Base-by-base conservation (phyloP, 805 yeast genomes). In the Starmerella geochares region DNA sequence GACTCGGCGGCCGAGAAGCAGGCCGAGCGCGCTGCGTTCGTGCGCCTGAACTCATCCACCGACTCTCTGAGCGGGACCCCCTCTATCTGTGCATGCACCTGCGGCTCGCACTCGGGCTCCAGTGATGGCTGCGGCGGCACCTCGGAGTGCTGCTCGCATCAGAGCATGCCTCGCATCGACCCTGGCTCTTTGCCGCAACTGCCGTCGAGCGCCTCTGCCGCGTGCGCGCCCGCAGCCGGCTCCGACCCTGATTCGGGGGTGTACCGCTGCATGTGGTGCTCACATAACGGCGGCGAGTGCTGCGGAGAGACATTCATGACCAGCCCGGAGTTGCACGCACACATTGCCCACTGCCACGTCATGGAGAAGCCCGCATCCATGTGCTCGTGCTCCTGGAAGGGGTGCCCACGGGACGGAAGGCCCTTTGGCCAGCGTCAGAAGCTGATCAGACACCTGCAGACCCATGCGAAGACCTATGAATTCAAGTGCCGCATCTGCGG, bases 381-480 rank as follows among this genome's bases (percentile, higher is more conserved):
- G 46, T 42, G 37, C 20, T 64, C 65, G 13, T 92, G 98, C 62
- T 60, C 66, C 36, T 92, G 98, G 98, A 64, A 71, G 9, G 81
- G 76, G 2, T 92, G 98, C 65, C 74, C 74, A 20, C 75, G 96
- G 33, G 54, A 54, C 23, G 73, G 76, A 3, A 72, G 76, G 54
- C 73, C 74, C 2, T 92, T 90, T 61, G 66, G 75, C 9, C 97
- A 90, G 63, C 72, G 92, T 27, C 97, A 90, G 59, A 92, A 90
- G 65, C 68, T 87, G 8, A 67, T 83, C 14, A 74, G 98, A 37
- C 98, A 90, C 67, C 68, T 92, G 44, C 92, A 83, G 65, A 81
- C 82, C 4, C 98, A 92, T 64, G 86, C 97, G 0, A 79, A 81
- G 51, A 79, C 82, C 63, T 80, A 81, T 62, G 96, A 96, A 0